Conservation (phyloP, 2,329 filamentous ascomycete genomes). For the Paraphaeosphaeria sporulosa region DNA sequence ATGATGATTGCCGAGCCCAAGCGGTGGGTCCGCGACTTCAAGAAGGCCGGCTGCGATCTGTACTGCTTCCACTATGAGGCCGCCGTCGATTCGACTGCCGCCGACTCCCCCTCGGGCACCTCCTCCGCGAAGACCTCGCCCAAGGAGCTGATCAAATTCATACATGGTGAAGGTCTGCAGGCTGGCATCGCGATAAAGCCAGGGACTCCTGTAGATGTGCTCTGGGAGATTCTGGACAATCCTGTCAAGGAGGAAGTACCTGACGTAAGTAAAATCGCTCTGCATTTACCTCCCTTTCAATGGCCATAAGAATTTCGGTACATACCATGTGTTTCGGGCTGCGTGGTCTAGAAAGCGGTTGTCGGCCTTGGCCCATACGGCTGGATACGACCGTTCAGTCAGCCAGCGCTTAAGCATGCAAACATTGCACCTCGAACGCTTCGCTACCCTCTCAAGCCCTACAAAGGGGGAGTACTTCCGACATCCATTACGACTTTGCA, state of each 20-base stretch:
- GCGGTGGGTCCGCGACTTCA: slow-evolving; percentile 97
- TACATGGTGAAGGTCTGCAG: slow-evolving; percentile 86
- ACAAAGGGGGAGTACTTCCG: slow-evolving; percentile 25
- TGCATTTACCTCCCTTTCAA: slow-evolving; percentile 19
- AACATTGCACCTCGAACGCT: slow-evolving; percentile 21
- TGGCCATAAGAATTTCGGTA: slow-evolving; percentile 23
- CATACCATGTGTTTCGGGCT: slow-evolving; percentile 22
- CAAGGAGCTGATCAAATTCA: slow-evolving; percentile 85
- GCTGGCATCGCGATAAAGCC: slow-evolving; percentile 97
- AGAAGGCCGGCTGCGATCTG: slow-evolving; percentile 92
- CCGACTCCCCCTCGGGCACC: slow-evolving; percentile 76
- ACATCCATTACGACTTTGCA: slow-evolving; percentile 16
- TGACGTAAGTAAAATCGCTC: slow-evolving; percentile 71
- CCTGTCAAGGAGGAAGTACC: slow-evolving; percentile 77
- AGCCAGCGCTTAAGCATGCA: slow-evolving; percentile 44
- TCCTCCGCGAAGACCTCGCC: slow-evolving; percentile 79
- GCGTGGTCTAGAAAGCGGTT: slow-evolving; percentile 22
- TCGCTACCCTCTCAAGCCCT: slow-evolving; percentile 23
- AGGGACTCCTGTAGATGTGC: slow-evolving; percentile 84
- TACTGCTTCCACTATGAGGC: slow-evolving; percentile 99
- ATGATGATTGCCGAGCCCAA: slow-evolving; percentile 99
- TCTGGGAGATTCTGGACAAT: slow-evolving; percentile 87
- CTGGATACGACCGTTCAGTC: slow-evolving; percentile 35
- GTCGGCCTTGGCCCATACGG: slow-evolving; percentile 27
- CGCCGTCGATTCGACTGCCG: slow-evolving; percentile 81